A percentile compares a stretch with the other conserved stretches of the same genome.
Conservation (phyloP, 441 rosid species). For the Heliophila coronopifolia region DNA sequence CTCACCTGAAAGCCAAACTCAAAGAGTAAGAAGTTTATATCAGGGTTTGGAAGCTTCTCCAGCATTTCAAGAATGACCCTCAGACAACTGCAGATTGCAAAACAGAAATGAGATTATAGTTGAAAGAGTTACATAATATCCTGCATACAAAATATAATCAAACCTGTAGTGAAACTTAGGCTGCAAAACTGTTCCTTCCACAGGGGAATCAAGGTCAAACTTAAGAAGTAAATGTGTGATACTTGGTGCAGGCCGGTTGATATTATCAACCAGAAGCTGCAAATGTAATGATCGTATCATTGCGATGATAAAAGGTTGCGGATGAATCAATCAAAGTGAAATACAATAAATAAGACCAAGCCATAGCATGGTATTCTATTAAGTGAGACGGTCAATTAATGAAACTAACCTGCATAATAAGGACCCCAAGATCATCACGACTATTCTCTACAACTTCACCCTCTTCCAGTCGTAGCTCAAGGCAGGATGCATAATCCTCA, state of each 20-base stretch:
- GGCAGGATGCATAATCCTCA: conserved; percentile 97
- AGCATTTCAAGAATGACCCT: conserved; percentile 86
- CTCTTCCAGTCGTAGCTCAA: conserved; percentile 80
- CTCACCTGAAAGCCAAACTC: conserved; percentile 93
- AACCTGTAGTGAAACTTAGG: conserved; percentile 97
- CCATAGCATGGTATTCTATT: not conserved
- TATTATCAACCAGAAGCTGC: conserved; percentile 84
- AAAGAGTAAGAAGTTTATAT: conserved; percentile 70
- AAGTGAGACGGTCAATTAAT: conserved; percentile 2
- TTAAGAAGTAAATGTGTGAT: conserved; percentile 85
- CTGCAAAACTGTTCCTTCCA: conserved; percentile 80
- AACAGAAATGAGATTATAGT: conserved; percentile 12
- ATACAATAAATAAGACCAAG: conserved; percentile 8
- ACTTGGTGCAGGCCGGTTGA: conserved; percentile 88
- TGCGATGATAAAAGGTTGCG: conserved; percentile 11
- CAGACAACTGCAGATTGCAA: conserved; percentile 61
- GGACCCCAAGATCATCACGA: conserved; percentile 73
- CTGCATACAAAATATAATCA: conserved; percentile 7
- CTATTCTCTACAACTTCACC: conserved; percentile 60
- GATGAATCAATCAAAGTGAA: conserved; percentile 5
- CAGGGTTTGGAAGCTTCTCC: conserved; percentile 73
- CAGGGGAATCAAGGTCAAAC: conserved; percentile 70
- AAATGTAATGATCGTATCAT: conserved; percentile 12
- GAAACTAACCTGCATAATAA: conserved; percentile 76
- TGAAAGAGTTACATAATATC: conserved; percentile 2